Evolutionary conservation across 2,329 filamentous ascomycete genomes (phyloP).

Genomic region (Colletotrichum sp.): DNA sequence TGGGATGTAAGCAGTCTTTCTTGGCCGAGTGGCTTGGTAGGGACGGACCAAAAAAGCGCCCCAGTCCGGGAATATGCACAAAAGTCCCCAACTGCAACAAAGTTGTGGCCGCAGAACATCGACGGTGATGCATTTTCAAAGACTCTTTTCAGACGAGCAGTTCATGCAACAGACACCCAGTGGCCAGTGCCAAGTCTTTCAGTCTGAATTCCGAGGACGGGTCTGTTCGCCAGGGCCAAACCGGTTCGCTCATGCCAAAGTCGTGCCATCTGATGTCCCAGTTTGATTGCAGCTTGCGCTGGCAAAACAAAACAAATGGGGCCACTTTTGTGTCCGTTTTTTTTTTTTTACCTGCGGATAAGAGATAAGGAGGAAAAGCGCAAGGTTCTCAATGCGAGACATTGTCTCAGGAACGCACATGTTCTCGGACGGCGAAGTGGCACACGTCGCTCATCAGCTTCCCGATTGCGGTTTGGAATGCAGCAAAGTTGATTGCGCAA

Average conservation of each 20-base stretch:
- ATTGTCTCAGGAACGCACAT: background rate
- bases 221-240: background rate
- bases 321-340: background rate
- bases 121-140: background rate
- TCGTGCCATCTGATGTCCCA: constrained; percentile 2
- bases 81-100: background rate
- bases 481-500: background rate
- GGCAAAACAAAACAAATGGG: background rate
- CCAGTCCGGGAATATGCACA: background rate
- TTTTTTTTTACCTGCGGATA: background rate
- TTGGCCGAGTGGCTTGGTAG: background rate
- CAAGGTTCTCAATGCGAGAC: background rate
- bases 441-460: background rate
- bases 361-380: background rate
- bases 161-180: background rate
- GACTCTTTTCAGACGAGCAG: background rate
- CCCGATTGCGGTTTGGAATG: background rate
- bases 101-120: background rate
- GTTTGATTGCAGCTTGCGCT: background rate
- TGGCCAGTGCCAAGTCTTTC: background rate
- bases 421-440: background rate
- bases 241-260: background rate
- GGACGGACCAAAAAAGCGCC: background rate
- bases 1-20: background rate
- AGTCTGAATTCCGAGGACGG: background rate